Conservation (phyloP, 306 rosid species). For the Psophocarpus tetragonolobus region DNA sequence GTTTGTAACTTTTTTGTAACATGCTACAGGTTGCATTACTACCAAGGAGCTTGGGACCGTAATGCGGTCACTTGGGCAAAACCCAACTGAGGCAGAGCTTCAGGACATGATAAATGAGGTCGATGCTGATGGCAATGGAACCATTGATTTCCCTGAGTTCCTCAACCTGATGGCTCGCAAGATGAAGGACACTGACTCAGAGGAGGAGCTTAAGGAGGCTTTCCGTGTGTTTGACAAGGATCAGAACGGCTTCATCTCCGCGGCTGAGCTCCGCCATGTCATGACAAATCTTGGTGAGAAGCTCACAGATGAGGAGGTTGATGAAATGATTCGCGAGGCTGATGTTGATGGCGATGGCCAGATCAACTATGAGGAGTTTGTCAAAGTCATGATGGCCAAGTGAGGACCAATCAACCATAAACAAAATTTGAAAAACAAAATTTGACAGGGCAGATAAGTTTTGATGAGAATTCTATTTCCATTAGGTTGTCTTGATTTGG, state of each 20-base stretch:
- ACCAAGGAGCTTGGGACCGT: constrained; percentile 85
- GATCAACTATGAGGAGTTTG: constrained; percentile 85
- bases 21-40: constrained; percentile 67
- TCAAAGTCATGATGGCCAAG: constrained; percentile 87
- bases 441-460: constrained; percentile 59
- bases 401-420: constrained; percentile 49
- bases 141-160: constrained; percentile 76
- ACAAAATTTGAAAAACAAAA: constrained; percentile 42
- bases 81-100: constrained; percentile 83
- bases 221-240: constrained; percentile 88
- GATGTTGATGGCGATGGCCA: constrained; percentile 82
- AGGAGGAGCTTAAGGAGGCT: constrained; percentile 87
- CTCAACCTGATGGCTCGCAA: constrained; percentile 82
- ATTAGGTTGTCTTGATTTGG: constrained; percentile 51
- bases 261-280: constrained; percentile 87
- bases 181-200: constrained; percentile 82
- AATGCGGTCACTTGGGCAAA: constrained; percentile 83
- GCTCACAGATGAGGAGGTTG: constrained; percentile 79
- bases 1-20: constrained; percentile 21
- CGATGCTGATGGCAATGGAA: constrained; percentile 80
- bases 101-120: constrained; percentile 87
- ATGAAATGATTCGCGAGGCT: constrained; percentile 88
- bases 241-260: constrained; percentile 84
- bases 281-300: constrained; percentile 88
- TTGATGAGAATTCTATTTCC: constrained; percentile 53